phyloP scores from a whole-genome alignment of 2,329 filamentous ascomycete species.

The Beauveria caledonica region DNA sequence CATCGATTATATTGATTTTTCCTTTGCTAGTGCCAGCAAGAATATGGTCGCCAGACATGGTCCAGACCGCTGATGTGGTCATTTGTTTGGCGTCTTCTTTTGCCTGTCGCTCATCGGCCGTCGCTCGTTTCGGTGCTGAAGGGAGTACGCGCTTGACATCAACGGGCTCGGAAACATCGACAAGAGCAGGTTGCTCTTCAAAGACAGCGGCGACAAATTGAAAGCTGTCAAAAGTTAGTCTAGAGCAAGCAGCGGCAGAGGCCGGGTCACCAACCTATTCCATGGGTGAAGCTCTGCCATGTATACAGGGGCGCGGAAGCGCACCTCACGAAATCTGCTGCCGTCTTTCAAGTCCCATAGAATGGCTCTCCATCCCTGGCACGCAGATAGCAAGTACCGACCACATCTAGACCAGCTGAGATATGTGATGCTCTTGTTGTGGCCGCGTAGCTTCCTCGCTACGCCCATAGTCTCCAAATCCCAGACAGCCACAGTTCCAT shows the following conservation, averaged over 20 bases:
- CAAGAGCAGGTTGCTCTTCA: constrained; percentile 83
- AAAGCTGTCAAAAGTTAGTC: constrained; percentile 44
- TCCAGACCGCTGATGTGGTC: constrained; percentile 89
- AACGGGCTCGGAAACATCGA: constrained; percentile 64
- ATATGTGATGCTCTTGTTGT: constrained; percentile 89
- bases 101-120: constrained; percentile 73
- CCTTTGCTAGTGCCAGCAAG: constrained; percentile 91
- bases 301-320: constrained; percentile 89
- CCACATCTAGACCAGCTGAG: constrained; percentile 93
- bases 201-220: constrained; percentile 87
- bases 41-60: constrained; percentile 76
- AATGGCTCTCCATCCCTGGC: constrained; percentile 93
- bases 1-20: constrained; percentile 91
- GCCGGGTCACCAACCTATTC: constrained; percentile 55
- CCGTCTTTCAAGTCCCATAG: constrained; percentile 79
- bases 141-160: constrained; percentile 71
- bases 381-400: constrained; percentile 82
- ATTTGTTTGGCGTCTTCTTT: constrained; percentile 92
- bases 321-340: constrained; percentile 70
- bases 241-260: background rate
- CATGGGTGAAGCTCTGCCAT: constrained; percentile 91
- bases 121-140: constrained; percentile 69
- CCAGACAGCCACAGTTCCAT: constrained; percentile 92
- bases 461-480: constrained; percentile 97
- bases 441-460: constrained; percentile 84